phyloP scores from a whole-genome alignment of 1,284 basidiomycete species.

The Marasmius fiardii region DNA sequence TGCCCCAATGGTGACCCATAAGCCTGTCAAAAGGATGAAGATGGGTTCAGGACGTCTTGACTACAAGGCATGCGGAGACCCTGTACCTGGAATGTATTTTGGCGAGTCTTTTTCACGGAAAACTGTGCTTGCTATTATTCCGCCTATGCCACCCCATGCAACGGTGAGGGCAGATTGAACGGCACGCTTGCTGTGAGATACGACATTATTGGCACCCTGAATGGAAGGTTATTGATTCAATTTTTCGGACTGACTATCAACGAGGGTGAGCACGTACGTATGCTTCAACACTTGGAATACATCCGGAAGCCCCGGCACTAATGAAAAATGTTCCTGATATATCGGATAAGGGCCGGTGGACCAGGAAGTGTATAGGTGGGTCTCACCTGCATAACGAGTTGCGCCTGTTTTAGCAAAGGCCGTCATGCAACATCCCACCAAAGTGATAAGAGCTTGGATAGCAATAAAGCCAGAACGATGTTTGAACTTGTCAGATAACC shows the following conservation, averaged over 20 bases:
- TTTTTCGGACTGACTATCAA: background rate
- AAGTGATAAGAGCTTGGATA: constrained; percentile 30
- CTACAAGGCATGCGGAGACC: background rate
- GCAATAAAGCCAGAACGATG: constrained; percentile 37
- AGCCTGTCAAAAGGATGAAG: constrained; percentile 21
- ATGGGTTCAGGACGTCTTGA: background rate
- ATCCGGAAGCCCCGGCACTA: constrained; percentile 36
- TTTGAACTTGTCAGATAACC: constrained; percentile 36
- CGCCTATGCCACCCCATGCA: constrained; percentile 38
- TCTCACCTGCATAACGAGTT: constrained; percentile 38
- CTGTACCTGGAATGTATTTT: constrained; percentile 12
- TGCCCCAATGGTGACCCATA: constrained; percentile 35
- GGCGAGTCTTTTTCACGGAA: constrained; percentile 15
- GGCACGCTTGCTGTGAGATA: constrained; percentile 23
- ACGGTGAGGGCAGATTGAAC: constrained; percentile 39
- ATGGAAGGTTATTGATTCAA: background rate
- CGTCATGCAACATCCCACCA: constrained; percentile 32
- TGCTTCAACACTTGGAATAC: constrained; percentile 37
- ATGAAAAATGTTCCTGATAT: constrained; percentile 32
- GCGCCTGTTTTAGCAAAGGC: constrained; percentile 32
- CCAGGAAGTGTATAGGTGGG: background rate
- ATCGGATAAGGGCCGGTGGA: background rate
- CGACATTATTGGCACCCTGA: constrained; percentile 43
- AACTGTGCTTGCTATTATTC: constrained; percentile 15
- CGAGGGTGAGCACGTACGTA: constrained; percentile 32